phyloP scores from a whole-genome alignment of 1,284 basidiomycete species.

The Gomphus bonarii region DNA sequence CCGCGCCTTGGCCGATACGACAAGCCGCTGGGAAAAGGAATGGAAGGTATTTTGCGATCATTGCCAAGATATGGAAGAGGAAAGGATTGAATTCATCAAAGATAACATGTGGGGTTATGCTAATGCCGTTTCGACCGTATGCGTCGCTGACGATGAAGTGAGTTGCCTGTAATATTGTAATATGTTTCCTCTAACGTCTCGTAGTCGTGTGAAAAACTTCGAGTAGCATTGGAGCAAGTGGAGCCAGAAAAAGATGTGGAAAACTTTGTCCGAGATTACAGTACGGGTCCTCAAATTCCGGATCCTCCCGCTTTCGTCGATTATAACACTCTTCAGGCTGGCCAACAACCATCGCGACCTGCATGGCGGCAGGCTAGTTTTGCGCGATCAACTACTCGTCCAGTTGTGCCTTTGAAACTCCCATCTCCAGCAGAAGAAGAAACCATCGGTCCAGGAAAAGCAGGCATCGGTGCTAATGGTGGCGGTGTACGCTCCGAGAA shows the following conservation, averaged over 20 bases:
- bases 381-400: slow-evolving; percentile 43
- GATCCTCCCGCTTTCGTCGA: slow-evolving; percentile 79
- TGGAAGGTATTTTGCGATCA: slow-evolving; percentile 93
- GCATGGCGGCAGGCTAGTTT: slow-evolving; percentile 50
- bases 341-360: slow-evolving; percentile 44
- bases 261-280: slow-evolving; percentile 75
- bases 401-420: slow-evolving; percentile 18
- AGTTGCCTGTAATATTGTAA: slow-evolving; percentile 20
- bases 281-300: slow-evolving; percentile 77
- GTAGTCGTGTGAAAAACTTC: slow-evolving; percentile 83
- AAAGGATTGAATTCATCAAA: slow-evolving; percentile 88
- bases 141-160: slow-evolving; percentile 94
- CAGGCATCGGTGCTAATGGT: slow-evolving; percentile 48
- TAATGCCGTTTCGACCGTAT: slow-evolving; percentile 91
- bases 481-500: slow-evolving; percentile 24
- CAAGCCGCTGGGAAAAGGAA: slow-evolving; percentile 81
- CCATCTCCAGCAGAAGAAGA: slow-evolving; percentile 33
- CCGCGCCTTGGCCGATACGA: slow-evolving; percentile 72
- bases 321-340: slow-evolving; percentile 54
- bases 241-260: slow-evolving; percentile 79
- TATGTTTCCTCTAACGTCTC: not conserved
- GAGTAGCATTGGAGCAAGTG: slow-evolving; percentile 74
- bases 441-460: slow-evolving; percentile 38
- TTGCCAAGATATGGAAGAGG: slow-evolving; percentile 94
- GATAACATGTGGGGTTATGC: slow-evolving; percentile 95